phyloP scores from a whole-genome alignment of 345 rosid species.

The Garcia nutans region DNA sequence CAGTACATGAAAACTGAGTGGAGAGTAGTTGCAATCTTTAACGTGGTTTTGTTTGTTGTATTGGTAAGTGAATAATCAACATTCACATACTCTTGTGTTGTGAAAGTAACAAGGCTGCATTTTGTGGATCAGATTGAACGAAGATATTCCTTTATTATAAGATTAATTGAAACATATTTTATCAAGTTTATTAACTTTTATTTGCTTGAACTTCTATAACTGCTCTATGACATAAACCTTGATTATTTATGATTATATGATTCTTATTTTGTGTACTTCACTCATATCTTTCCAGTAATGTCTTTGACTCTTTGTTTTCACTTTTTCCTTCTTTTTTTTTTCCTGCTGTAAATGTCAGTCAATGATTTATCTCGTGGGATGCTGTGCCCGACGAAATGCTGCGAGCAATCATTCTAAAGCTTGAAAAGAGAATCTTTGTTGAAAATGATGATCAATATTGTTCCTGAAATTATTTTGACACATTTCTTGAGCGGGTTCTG shows the following conservation, averaged over 20 bases:
- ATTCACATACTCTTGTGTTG: too few species aligned
- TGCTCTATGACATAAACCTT: not conserved
- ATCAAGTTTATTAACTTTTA: not conserved
- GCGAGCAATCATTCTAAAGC: slow-evolving; percentile 43
- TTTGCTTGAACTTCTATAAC: not conserved
- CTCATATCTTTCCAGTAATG: not conserved
- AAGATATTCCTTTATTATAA: not conserved
- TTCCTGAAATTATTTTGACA: slow-evolving; percentile 7
- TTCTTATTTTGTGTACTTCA: not conserved
- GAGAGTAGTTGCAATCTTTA: slow-evolving; percentile 84
- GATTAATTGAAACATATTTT: too few species aligned
- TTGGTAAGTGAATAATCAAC: slow-evolving; percentile 50
- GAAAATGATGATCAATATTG: not conserved
- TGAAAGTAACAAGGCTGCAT: not conserved
- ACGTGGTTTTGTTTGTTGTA: slow-evolving; percentile 60
- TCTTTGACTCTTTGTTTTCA: not conserved
- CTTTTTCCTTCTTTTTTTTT: not conserved
- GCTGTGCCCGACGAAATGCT: slow-evolving; percentile 89
- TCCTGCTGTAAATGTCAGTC: slow-evolving; percentile 44
- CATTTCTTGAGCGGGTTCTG: not conserved
- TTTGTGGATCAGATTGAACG: not conserved
- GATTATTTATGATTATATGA: not conserved
- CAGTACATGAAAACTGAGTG: slow-evolving; percentile 93
- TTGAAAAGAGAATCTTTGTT: slow-evolving; percentile 28
- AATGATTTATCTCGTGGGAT: slow-evolving; percentile 77